Evolutionary conservation across 352 stramenopile species (phyloP), one percentile per base, ranked within the genome.

Genomic region (Phytophthora pisi): DNA sequence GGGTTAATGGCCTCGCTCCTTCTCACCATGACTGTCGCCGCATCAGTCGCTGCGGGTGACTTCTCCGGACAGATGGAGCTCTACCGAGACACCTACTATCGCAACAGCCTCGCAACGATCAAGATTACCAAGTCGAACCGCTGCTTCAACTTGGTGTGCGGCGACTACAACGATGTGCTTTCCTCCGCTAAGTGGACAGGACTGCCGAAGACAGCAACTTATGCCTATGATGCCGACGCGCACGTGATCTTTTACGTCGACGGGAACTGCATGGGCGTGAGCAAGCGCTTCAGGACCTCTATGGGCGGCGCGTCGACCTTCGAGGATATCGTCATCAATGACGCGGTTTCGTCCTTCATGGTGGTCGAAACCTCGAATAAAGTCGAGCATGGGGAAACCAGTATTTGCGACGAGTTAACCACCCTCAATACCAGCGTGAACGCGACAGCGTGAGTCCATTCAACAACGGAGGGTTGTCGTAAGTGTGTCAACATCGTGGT

Each of bases 161-260:
- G 40, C 0, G 7, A 40, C 30, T 66, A 62, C n/a, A 57, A 70
- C 8, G 34, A 66, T 26, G 51, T 38, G 15, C 9, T 70, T 15
- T 70, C 64, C 13, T 70, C 64, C 1, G 64, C 61, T 2, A 43
- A 70, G 24, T 70, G 64, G 64, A 62, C 42, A n/a, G 57, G 57
- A 0, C 50, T 70, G 36, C 64, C 63, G 3, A 43, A 20, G 5
- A 30, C 36, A 1, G 54, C 62, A 0, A 64, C 34, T n/a, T 65
- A 60, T 9, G 31, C 38, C 16, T 38, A 49, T 13, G 24, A 7
- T 2, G 36, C 63, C 23, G 61, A 28, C 9, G 50, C 50, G 16
- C 57, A 57, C n/a, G 15, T 70, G 0, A 42, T 57, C n/a, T 70
- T 70, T 53, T 70, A 70, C 5, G 30, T 42, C 5, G 15, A 53